Evolutionary conservation across 805 yeast species (phyloP).

Genomic region (Saturnispora mendoncae): DNA sequence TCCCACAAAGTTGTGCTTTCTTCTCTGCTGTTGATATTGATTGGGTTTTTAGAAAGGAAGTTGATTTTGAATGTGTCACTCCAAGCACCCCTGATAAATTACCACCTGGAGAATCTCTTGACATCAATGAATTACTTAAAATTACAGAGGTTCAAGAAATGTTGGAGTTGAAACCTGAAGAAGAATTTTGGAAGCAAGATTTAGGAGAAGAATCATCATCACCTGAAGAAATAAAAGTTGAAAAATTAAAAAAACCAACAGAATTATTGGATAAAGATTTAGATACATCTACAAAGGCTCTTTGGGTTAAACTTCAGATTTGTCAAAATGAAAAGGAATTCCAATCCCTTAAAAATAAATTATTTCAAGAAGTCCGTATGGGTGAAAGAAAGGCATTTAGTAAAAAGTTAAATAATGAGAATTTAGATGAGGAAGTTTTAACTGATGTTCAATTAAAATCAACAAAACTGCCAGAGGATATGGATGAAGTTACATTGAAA

Average conservation of each 20-base stretch:
- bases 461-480: slow-evolving; percentile 14
- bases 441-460: slow-evolving; percentile 14
- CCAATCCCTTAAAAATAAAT: slow-evolving; percentile 19
- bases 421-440: slow-evolving; percentile 16
- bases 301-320: slow-evolving; percentile 27
- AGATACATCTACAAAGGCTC: slow-evolving; percentile 17
- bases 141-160: slow-evolving; percentile 28
- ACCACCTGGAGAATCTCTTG: slow-evolving; percentile 70
- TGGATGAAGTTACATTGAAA: slow-evolving; percentile 14
- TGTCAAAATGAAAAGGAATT: slow-evolving; percentile 24
- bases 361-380: slow-evolving; percentile 15
- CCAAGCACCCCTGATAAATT: slow-evolving; percentile 72
- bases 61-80: slow-evolving; percentile 82
- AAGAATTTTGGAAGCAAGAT: slow-evolving; percentile 4
- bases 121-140: slow-evolving; percentile 45
- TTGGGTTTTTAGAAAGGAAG: slow-evolving; percentile 82
- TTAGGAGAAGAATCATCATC: background rate
- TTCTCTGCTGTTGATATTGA: slow-evolving; percentile 93
- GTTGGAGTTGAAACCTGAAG: slow-evolving; percentile 10
- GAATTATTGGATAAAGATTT: slow-evolving; percentile 23
- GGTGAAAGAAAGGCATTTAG: slow-evolving; percentile 15
- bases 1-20: slow-evolving; percentile 94
- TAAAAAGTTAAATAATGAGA: slow-evolving; percentile 11
- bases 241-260: slow-evolving; percentile 17
- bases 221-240: background rate